Evolutionary conservation across 805 yeast species (phyloP), one percentile per base, ranked within the genome.

Genomic region (Wickerhamiella azyma): DNA sequence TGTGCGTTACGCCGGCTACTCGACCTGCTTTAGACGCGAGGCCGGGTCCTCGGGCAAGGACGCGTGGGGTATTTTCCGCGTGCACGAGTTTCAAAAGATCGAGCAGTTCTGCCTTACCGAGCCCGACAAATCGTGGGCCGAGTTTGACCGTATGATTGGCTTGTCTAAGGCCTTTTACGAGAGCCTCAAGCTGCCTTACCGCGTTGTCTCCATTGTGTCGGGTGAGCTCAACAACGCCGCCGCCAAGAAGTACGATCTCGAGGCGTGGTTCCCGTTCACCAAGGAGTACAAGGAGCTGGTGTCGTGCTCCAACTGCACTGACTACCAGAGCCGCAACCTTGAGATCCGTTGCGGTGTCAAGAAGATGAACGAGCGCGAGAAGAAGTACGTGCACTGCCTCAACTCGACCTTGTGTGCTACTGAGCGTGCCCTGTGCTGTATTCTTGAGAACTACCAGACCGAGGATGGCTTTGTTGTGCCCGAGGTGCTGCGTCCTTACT

Each of bases 181-280:
- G 70, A 76, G 89, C 26, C 76, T 92, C 54, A 89, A 88, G 37
- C 69, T 92, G 59, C 98, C 98, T 52, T 92, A 89, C 75, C 78
- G 97, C 66, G 92, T 92, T 49, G 98, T 92, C 53, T 94, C 94
- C 58, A 92, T 92, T 66, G 98, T 92, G 52, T 85, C 96, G 50
- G 98, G 97, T 59, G 98, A 89, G 72, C 78, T 92, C 65, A 92
- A 92, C 75, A 92, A 92, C 59, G 96, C 98, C 45, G 98, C 98
- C 52, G 97, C 98, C 55, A 92, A 92, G 75, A 92, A 92, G 68
- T 92, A 81, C 71, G 98, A 92, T 71, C 76, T 92, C 63, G 98
- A 92, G 74, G 98, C 98, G 43, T 92, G 98, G 98, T 92, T 92
- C 94, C 98, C 98, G 63, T 92, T 74, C 84, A 98, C 92, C 74